Evolutionary conservation across 768 basidiomycete genomes (phyloP).

Genomic region (Leccinellum luteum): DNA sequence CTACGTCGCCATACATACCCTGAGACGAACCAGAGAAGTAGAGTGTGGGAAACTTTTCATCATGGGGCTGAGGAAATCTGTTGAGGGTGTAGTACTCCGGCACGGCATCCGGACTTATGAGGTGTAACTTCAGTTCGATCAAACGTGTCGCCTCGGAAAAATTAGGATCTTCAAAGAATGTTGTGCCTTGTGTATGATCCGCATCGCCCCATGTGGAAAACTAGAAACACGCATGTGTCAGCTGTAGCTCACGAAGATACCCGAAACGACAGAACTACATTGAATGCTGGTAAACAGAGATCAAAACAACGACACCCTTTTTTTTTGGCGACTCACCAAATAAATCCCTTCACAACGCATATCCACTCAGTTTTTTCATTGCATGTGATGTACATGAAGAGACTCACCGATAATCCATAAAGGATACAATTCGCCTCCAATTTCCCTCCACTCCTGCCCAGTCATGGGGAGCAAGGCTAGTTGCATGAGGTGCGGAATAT

Average conservation of each 20-base stretch:
- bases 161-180: slow-evolving; percentile 49
- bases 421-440: slow-evolving; percentile 75
- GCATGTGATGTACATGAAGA: slow-evolving; percentile 27
- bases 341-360: slow-evolving; percentile 19
- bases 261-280: slow-evolving; percentile 34
- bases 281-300: slow-evolving; percentile 40
- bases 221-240: slow-evolving; percentile 9
- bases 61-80: slow-evolving; percentile 20
- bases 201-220: slow-evolving; percentile 22
- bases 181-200: slow-evolving; percentile 16
- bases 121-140: slow-evolving; percentile 51
- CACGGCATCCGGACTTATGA: slow-evolving; percentile 37
- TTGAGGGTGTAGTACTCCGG: slow-evolving; percentile 19
- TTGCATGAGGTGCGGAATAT: slow-evolving; percentile 50
- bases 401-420: slow-evolving; percentile 72
- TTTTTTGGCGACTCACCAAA: slow-evolving; percentile 15
- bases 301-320: not conserved
- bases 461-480: slow-evolving; percentile 38
- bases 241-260: not conserved
- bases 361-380: slow-evolving; percentile 15
- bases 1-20: slow-evolving; percentile 41
- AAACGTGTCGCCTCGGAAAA: slow-evolving; percentile 68
- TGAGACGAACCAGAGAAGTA: slow-evolving; percentile 48
- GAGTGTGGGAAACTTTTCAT: slow-evolving; percentile 39
- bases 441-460: slow-evolving; percentile 77